Evolutionary conservation across 2,329 filamentous ascomycete species (phyloP).

Genomic region (Pseudogymnoascus sp.): DNA sequence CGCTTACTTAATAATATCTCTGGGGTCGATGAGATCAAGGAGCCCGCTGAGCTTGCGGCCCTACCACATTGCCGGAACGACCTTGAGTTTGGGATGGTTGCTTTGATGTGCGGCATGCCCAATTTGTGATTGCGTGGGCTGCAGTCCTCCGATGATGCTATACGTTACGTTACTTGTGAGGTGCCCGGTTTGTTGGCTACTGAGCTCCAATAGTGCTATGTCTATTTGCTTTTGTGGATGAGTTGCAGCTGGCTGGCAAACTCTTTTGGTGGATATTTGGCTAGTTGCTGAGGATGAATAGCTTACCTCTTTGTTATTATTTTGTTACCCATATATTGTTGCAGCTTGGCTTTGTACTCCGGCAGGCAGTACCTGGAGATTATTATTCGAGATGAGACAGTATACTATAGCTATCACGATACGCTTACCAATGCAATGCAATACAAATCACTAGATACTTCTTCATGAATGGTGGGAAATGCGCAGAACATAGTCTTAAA

Average conservation of each 20-base stretch:
- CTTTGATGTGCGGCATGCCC: slow-evolving; percentile 20
- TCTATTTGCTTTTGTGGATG: not conserved
- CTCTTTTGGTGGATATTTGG: not conserved
- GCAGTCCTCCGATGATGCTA: not conserved
- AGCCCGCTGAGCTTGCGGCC: slow-evolving; percentile 15
- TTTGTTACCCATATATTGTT: not conserved
- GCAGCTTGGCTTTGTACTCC: not conserved
- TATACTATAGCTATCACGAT: not conserved
- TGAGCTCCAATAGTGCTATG: not conserved
- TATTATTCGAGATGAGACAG: not conserved
- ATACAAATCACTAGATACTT: not conserved
- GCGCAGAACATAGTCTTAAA: not conserved
- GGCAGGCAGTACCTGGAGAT: not conserved
- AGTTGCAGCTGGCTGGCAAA: not conserved
- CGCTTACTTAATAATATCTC: not conserved
- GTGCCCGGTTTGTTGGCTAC: not conserved
- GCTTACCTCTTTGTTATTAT: not conserved
- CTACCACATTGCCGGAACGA: slow-evolving; percentile 30
- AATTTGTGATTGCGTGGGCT: not conserved
- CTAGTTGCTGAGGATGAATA: not conserved
- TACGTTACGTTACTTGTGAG: not conserved
- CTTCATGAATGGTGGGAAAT: not conserved
- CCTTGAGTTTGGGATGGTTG: slow-evolving; percentile 29
- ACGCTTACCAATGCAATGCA: not conserved
- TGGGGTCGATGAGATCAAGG: slow-evolving; percentile 13